These are phyloP conservation scores for Pythium vanterpoolii DNA, from an alignment of 352 stramenopile species.

Conservation along the genomic window DNA sequence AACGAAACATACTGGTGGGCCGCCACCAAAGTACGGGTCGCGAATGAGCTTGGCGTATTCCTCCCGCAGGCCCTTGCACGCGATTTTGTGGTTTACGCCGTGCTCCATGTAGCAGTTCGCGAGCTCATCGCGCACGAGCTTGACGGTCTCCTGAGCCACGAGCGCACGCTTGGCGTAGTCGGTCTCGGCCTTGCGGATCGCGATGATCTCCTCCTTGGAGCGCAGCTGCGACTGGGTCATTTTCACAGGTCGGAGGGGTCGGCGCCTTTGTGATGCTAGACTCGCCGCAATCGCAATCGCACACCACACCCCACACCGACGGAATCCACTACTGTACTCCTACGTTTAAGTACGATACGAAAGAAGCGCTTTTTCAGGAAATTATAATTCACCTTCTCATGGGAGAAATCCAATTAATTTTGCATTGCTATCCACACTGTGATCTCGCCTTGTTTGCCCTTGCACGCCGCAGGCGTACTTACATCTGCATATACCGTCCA, in stretches of 20 bases:
- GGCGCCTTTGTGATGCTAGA: not conserved
- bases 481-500: constrained; percentile 37
- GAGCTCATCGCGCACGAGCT: constrained; percentile 84
- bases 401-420: not conserved
- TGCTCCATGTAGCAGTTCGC: constrained; percentile 87
- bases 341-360: not conserved
- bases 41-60: constrained; percentile 80
- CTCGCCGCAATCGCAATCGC: not conserved
- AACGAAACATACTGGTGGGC: constrained; percentile 41
- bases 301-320: not conserved
- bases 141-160: constrained; percentile 75
- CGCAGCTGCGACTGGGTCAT: constrained; percentile 74
- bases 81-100: constrained; percentile 87
- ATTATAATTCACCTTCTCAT: not conserved
- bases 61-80: constrained; percentile 77
- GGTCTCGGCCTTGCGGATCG: constrained; percentile 68
- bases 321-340: not conserved
- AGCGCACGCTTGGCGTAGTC: constrained; percentile 74
- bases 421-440: not conserved
- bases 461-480: not conserved
- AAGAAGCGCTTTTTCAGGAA: not conserved
- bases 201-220: constrained; percentile 82
- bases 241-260: not conserved
- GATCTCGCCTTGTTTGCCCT: not conserved
- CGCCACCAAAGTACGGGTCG: constrained; percentile 74